Evolutionary conservation across 495 filamentous ascomycete genomes (phyloP), one percentile per base, ranked within the genome.

Genomic region (Hyaloscypha finlandica): DNA sequence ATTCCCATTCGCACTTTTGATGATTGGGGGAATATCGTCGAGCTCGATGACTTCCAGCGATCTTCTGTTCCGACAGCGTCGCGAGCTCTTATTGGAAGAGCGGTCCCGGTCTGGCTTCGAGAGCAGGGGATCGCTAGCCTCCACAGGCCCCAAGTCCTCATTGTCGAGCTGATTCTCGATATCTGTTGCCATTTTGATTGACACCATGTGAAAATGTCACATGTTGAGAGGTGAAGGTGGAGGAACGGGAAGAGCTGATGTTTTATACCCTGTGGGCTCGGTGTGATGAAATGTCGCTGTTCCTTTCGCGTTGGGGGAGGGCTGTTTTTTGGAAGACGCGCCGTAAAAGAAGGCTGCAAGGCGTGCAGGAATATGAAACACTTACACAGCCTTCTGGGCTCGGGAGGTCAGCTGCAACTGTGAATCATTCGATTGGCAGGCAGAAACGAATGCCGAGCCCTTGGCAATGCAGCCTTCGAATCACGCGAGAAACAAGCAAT

Each of bases 11-110:
- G 58, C 54, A 8, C 61, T 65, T 37, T 71, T 68, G 51, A 71
- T 71, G 45, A 71, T 68, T 31, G 66, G 66, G 3, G 70, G 70
- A 42, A 71, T 68, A 30, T 66, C 70, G 32, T 71, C 70, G 2
- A 71, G 51, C 20, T 59, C 33, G 31, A 71, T 66, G 29, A 51
- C 52, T 35, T 68, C 59, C 6, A 63, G 30, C 6, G 59, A 57
- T 12, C 39, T 35, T 30, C 59, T 62, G 14, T 58, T 25, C 8
- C 54, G 59, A 2, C 8, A 37, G 12, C 35, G 35, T 37, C 31
- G 51, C 5, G 22, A 11, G 42, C 30, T 54, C 42, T 48, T 48
- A 48, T 48, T 48, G 42, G 42, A 48, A 19, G 42, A 48, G 42
- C 33, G 63, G 31, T 14, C 68, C 20, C 35, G 37, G 19, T 22